Base-by-base conservation (phyloP, 352 stramenopile species). In the Phytophthora fragariae region DNA sequence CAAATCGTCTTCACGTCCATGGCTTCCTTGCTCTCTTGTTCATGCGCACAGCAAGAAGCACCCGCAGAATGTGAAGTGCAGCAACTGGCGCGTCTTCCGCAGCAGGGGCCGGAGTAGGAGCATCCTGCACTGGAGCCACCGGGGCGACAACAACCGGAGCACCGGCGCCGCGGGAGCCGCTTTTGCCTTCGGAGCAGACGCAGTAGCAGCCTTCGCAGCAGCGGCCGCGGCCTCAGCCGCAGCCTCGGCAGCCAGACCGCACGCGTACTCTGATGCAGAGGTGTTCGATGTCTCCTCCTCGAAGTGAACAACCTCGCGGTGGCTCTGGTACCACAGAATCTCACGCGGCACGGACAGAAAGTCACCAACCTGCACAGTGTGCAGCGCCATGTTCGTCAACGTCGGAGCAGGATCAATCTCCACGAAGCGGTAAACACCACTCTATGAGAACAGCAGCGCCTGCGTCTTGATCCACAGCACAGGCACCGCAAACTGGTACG, bases 381-480 rank as follows among this genome's bases (percentile, higher is more conserved):
- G 82, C 65, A 86, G 71, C 21, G 89, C 91, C 91, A 97, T 96
- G 79, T 91, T 94, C 21, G 88, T 95, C 49, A 96, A 68, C 29
- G 89, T 96, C 14, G 90, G 76, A 57, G 87, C 83, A 64, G 89
- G 89, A 15, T 89, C 89, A 65, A 97, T 94, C 75, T 97, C 91
- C n/a, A 97, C 73, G 44, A 96, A 90, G 21, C 89, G 82, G 21
- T 75, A 68, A 44, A 94, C 85, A 31, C 82, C 84, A n/a, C 79
- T 72, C 12, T 81, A 50, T 27, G 84, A 83, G 69, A 97, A 96
- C 58, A 97, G 65, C 49, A 90, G 77, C 44, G 76, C 72, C 75
- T 96, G 91, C 4, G 91, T 96, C 77, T 94, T 91, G 60, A 97
- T 97, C 91, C 91, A 97, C 68, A 94, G 90, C n/a, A 97, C 90